phyloP scores from a whole-genome alignment of 352 stramenopile species.

The Phytophthora meadii region DNA sequence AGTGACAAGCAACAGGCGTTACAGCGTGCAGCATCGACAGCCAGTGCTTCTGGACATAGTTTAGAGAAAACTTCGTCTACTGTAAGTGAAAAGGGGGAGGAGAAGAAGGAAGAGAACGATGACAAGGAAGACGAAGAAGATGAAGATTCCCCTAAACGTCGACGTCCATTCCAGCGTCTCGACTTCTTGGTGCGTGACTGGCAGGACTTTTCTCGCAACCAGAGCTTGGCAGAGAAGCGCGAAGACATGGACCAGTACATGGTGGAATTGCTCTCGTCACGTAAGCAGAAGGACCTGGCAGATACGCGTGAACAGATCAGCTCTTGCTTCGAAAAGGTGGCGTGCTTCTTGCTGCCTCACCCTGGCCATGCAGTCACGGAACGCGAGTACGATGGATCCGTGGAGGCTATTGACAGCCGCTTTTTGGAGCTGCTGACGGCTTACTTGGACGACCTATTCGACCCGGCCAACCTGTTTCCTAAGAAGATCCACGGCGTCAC shows the following conservation, averaged over 20 bases:
- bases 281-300: conserved; percentile 93
- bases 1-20: conserved; percentile 35
- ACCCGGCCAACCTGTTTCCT: conserved; percentile 76
- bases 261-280: conserved; percentile 91
- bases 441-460: conserved; percentile 96
- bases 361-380: conserved; percentile 97
- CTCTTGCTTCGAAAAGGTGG: conserved; percentile 96
- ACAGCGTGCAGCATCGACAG: conserved; percentile 25
- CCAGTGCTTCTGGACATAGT: conserved; percentile 20
- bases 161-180: conserved; percentile 96
- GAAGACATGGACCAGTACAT: conserved; percentile 96
- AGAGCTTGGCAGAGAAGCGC: conserved; percentile 88
- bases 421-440: conserved; percentile 96
- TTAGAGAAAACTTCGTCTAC: conserved; percentile 56
- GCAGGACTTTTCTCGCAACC: conserved; percentile 96
- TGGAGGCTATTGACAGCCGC: conserved; percentile 93
- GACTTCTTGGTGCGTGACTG: conserved; percentile 99
- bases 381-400: conserved; percentile 96
- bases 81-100: conserved; percentile 34
- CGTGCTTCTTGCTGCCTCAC: conserved; percentile 97
- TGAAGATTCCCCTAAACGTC: conserved; percentile 19
- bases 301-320: conserved; percentile 97
- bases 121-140: conserved; percentile 38
- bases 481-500: conserved; percentile 96
- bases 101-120: conserved; percentile 41